Percentiles rank a stretch among this genome's conserved stretches.
These are phyloP conservation scores for Suillus luteus DNA, from an alignment of 768 basidiomycete genomes.

Conservation along the genomic window DNA sequence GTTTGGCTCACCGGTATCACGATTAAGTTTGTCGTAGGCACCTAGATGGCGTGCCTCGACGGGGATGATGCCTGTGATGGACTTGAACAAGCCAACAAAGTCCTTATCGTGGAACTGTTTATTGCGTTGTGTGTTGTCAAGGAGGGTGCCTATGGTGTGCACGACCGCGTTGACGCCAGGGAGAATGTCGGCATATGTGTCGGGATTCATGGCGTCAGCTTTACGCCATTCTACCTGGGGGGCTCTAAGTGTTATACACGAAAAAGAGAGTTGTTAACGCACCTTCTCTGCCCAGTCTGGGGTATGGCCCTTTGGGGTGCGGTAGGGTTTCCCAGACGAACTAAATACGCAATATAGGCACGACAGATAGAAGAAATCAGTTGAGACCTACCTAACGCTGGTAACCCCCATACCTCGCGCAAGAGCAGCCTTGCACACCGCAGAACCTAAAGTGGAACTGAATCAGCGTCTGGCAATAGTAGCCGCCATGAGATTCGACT, in stretches of 20 bases:
- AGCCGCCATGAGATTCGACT: background rate
- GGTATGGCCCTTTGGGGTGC: constrained; percentile 82
- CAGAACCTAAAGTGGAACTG: constrained; percentile 64
- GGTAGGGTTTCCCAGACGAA: constrained; percentile 84
- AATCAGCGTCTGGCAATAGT: background rate
- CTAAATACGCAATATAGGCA: constrained; percentile 41
- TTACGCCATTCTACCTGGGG: constrained; percentile 85
- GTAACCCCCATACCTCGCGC: constrained; percentile 83
- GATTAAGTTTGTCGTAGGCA: constrained; percentile 80
- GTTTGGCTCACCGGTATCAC: constrained; percentile 75
- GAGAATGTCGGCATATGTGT: constrained; percentile 70
- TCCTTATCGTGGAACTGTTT: constrained; percentile 6
- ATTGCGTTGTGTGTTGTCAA: constrained; percentile 53
- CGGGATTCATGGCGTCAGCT: constrained; percentile 79
- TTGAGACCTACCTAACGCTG: constrained; percentile 70
- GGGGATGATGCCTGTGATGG: constrained; percentile 47
- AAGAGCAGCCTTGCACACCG: constrained; percentile 87
- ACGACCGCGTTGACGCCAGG: constrained; percentile 75
- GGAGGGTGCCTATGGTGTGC: constrained; percentile 89
- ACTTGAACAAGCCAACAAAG: constrained; percentile 2
- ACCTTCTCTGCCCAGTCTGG: constrained; percentile 89
- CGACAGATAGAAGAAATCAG: background rate
- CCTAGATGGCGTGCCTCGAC: constrained; percentile 39
- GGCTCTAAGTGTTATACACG: background rate
- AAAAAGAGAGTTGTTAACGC: constrained; percentile 13